Base-by-base conservation (phyloP, 192 early-diverging fungal species). In the Funneliformis mosseae region DNA sequence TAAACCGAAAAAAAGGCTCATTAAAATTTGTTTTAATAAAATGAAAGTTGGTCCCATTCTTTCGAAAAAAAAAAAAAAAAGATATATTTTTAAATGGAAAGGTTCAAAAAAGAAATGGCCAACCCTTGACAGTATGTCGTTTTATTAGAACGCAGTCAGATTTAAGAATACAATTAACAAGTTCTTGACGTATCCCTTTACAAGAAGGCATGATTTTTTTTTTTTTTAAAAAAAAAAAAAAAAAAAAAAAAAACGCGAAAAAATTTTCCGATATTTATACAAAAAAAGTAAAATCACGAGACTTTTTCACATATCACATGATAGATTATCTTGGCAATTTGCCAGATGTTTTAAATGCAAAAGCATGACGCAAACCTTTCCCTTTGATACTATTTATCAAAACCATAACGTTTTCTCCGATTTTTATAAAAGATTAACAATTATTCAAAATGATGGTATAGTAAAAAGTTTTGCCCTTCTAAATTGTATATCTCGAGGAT, bases 111-210 rank as follows among this genome's bases (percentile, higher is more conserved):
- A 33, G 33, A 33, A 33, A 33, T 33, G 33, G 33, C 33, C 33
- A 33, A 77, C 75, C 75, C 59, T 84, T 82, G 12, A 87, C 84
- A 21, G 78, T 80, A 27, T 86, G 82, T 14, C 87, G 82, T n/a
- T 90, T 83, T 27, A 81, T 66, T 21, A 88, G 48, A 3, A 90
- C 86, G 68, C 89, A 90, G 23, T 90, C 80, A 1, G 89, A 90
- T 80, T 89, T 88, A 41, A 90, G 82, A 74, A 90, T 86, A 71
- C 89, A 90, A 63, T 90, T 86, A 23, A 86, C 84, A 25, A 90
- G 79, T 42, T 89, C 89, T 63, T 85, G 74, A 27, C 89, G 82
- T 68, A 90, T 87, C 39, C 89, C 88, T 83, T 90, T 88, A 78
- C 89, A 90, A 63, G 85, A 87, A 69, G 89, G 89, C 89, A 90